Conservation (phyloP, 768 basidiomycete genomes). For the Rhizopogon salebrosus region DNA sequence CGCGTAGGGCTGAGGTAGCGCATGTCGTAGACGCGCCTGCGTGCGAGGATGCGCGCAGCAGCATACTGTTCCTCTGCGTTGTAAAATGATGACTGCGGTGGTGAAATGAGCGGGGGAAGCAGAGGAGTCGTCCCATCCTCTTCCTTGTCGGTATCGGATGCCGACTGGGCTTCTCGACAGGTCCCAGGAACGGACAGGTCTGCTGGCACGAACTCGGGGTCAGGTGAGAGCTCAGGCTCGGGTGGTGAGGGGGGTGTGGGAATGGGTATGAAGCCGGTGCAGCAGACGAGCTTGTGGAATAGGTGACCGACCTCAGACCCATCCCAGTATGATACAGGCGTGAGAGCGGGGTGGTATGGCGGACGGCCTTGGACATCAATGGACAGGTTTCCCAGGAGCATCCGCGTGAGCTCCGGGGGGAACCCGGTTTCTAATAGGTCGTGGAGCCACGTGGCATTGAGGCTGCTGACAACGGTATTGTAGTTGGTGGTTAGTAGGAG, state of each 20-base stretch:
- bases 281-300: conserved; percentile 39
- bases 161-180: background rate
- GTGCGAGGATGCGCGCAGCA: conserved; percentile 23
- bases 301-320: conserved; percentile 28
- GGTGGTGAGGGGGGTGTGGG: conserved; percentile 11
- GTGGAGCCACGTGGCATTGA: conserved; percentile 32
- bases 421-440: conserved; percentile 25
- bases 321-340: conserved; percentile 17
- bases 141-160: background rate
- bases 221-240: background rate
- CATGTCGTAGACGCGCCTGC: conserved; percentile 27
- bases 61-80: conserved; percentile 9
- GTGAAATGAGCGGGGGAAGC: background rate
- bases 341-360: conserved; percentile 9
- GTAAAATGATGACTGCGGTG: background rate
- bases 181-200: background rate
- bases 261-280: conserved; percentile 37
- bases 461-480: conserved; percentile 13
- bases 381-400: conserved; percentile 13
- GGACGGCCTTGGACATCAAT: conserved; percentile 18
- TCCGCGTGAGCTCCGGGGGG: conserved; percentile 29
- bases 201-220: background rate
- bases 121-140: background rate
- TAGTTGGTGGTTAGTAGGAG: conserved; percentile 18
- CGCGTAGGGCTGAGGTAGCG: conserved; percentile 22